Percentiles rank a stretch among this genome's conserved stretches.
Conservation (phyloP, 768 basidiomycete genomes). For the Mycena capillaripes region DNA sequence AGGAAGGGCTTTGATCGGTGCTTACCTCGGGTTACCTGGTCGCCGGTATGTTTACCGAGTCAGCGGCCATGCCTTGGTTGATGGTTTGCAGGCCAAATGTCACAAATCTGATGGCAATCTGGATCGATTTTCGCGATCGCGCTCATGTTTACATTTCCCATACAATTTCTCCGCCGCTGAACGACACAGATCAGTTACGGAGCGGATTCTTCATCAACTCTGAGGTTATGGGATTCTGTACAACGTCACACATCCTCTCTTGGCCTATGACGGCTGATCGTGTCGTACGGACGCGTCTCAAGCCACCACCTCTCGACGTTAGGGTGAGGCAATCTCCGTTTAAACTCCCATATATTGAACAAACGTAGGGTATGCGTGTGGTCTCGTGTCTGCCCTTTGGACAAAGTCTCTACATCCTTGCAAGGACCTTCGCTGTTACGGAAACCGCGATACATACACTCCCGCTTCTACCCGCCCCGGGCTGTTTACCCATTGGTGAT, state of each 20-base stretch:
- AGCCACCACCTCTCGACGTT: not conserved
- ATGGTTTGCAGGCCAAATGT: no score
- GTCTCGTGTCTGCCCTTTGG: not conserved
- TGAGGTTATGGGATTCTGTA: not conserved
- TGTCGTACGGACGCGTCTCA: no score
- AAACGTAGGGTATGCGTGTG: not conserved
- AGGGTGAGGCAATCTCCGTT: not conserved
- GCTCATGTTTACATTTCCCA: not conserved
- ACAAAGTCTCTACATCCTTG: not conserved
- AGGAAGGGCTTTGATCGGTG: not conserved
- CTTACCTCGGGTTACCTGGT: no score
- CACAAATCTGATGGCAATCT: conserved; percentile 2
- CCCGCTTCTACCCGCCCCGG: no score
- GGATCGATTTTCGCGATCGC: not conserved
- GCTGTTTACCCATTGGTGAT: no score
- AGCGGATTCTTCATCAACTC: not conserved
- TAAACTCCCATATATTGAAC: no score
- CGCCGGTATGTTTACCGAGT: no score
- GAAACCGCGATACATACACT: no score
- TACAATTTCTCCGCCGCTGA: not conserved
- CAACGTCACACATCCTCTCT: not conserved
- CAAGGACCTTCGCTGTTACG: no score
- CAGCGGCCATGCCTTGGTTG: no score
- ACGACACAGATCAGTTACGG: not conserved
- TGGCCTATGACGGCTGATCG: not conserved